These are phyloP conservation scores for Carallia pectinifolia DNA, from an alignment of 345 rosid species.

Conservation along the genomic window DNA sequence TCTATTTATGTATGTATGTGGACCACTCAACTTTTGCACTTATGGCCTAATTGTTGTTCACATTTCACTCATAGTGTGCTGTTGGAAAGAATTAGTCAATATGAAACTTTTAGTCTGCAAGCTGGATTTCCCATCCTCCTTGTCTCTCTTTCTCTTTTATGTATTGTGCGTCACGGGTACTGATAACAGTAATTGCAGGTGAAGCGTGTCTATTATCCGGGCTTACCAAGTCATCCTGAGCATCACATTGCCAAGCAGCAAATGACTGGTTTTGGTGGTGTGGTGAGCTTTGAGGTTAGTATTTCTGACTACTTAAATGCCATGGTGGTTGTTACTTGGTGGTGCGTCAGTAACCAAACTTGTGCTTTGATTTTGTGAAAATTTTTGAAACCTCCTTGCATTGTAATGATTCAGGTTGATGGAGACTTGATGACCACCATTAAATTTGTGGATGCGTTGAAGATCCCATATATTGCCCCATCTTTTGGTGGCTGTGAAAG, in stretches of 20 bases:
- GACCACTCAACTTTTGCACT: too few species aligned
- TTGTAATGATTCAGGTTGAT: slow-evolving; percentile 49
- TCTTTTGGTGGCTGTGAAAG: slow-evolving; percentile 98
- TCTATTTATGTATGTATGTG: too few species aligned
- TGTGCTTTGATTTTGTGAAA: background rate
- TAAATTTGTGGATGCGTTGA: slow-evolving; percentile 78
- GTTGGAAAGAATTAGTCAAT: too few species aligned
- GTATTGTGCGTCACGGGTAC: too few species aligned
- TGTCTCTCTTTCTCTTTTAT: too few species aligned
- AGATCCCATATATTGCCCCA: slow-evolving; percentile 96
- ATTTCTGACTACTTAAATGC: background rate
- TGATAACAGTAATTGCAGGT: slow-evolving; percentile 46
- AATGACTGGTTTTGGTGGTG: slow-evolving; percentile 99
- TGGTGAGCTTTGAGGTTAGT: slow-evolving; percentile 94
- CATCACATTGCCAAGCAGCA: slow-evolving; percentile 85
- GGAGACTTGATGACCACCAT: slow-evolving; percentile 71
- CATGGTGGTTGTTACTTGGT: background rate
- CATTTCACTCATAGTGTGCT: too few species aligned
- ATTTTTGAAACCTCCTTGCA: background rate
- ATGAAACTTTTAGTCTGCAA: too few species aligned
- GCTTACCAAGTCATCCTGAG: slow-evolving; percentile 90
- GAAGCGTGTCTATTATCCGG: slow-evolving; percentile 85
- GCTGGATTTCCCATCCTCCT: too few species aligned
- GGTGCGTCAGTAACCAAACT: background rate
- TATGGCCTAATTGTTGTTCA: too few species aligned